Conservation (phyloP, 805 yeast genomes). For the Lachancea sp. region DNA sequence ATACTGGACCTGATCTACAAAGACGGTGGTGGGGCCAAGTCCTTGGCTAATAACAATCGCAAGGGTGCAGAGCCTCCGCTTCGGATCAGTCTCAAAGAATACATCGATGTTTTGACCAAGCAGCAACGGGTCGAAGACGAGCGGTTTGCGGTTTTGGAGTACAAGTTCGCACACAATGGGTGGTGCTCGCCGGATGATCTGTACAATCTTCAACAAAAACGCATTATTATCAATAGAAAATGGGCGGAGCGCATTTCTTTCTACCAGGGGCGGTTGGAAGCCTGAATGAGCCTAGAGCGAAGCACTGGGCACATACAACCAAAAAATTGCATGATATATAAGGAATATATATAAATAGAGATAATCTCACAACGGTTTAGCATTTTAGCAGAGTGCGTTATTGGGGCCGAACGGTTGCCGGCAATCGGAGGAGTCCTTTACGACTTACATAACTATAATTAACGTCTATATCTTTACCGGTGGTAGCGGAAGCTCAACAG, state of each 20-base stretch:
- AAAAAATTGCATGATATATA: slow-evolving; percentile 1
- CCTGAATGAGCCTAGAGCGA: slow-evolving; percentile 2
- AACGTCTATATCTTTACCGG: too few species aligned
- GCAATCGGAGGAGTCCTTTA: too few species aligned
- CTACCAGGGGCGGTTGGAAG: slow-evolving; percentile 21
- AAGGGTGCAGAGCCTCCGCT: slow-evolving; percentile 5
- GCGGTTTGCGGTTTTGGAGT: slow-evolving; percentile 23
- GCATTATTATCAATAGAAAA: slow-evolving; percentile 24
- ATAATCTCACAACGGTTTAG: neutral
- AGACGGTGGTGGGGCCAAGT: neutral
- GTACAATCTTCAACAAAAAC: slow-evolving; percentile 20
- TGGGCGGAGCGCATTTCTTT: slow-evolving; percentile 30
- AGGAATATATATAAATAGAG: neutral
- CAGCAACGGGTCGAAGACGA: slow-evolving; percentile 27
- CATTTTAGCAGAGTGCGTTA: too few species aligned
- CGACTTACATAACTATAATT: too few species aligned
- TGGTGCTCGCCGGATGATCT: slow-evolving; percentile 29
- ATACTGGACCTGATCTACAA: slow-evolving; percentile 15
- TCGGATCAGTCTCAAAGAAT: slow-evolving; percentile 22
- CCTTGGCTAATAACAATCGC: neutral
- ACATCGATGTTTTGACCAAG: slow-evolving; percentile 19
- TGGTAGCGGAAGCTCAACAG: too few species aligned
- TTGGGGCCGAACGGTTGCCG: too few species aligned
- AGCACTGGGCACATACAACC: neutral
- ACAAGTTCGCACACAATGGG: slow-evolving; percentile 21